Evolutionary conservation across 805 yeast genomes (phyloP).

Genomic region (Cyberlindnera bimundalis): DNA sequence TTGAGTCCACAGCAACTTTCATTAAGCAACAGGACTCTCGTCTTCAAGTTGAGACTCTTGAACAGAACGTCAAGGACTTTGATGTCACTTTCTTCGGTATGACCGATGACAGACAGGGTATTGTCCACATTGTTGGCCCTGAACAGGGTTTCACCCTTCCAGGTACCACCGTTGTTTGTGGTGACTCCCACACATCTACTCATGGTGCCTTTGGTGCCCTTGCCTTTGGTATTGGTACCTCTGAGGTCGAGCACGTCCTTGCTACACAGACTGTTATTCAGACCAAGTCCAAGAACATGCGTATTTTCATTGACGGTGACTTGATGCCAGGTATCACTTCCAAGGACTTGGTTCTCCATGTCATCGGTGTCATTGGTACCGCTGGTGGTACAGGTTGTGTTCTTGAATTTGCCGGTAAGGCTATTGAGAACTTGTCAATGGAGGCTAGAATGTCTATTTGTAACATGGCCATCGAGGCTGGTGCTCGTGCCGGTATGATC

Average conservation of each 20-base stretch:
- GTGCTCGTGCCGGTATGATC: conserved; percentile 99
- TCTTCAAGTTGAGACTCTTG: conserved; percentile 87
- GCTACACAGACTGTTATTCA: conserved; percentile 97
- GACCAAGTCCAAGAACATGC: conserved; percentile 94
- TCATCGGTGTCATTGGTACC: conserved; percentile 95
- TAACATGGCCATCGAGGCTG: conserved; percentile 98
- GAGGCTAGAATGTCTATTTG: conserved; percentile 99
- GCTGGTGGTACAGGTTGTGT: conserved; percentile 99
- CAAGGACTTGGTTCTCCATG: conserved; percentile 90
- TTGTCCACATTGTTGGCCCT: conserved; percentile 98
- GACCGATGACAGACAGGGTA: conserved; percentile 94
- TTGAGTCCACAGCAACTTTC: conserved; percentile 71
- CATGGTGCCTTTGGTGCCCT: conserved; percentile 98
- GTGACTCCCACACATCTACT: conserved; percentile 98
- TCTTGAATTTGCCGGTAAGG: conserved; percentile 94
- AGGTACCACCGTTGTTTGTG: conserved; percentile 98
- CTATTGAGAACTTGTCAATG: conserved; percentile 85
- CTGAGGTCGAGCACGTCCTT: conserved; percentile 97
- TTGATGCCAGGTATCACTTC: conserved; percentile 89
- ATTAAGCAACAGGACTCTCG: conserved; percentile 90
- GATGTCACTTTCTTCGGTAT: conserved; percentile 92
- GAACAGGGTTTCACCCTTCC: conserved; percentile 99
- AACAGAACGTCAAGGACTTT: conserved; percentile 86
- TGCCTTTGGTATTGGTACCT: conserved; percentile 98
- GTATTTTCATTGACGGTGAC: conserved; percentile 80